Base-by-base conservation (phyloP, 2,329 filamentous ascomycete genomes). In the Exophiala bonariae region DNA sequence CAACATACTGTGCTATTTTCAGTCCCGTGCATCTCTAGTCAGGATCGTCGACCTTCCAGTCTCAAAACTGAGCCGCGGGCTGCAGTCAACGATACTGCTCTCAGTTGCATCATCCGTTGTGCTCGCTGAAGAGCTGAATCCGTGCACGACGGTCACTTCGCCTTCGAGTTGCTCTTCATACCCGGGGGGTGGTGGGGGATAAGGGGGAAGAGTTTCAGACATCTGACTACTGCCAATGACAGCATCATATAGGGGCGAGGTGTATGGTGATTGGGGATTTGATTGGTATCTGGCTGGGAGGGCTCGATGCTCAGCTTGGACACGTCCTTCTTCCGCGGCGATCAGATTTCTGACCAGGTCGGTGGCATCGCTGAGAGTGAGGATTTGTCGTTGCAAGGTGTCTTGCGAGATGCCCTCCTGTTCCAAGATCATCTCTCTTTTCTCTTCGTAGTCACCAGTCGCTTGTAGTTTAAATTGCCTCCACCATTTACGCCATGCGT, bases 401-500 rank as follows among this genome's bases (percentile, higher is more conserved):
- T 70, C 67, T 39, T 75, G 73, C 3, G 72, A 63, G n/a, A 72
- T 59, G 19, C 58, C 61, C 41, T 78, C 73, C 41, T 75, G 70
- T 44, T 71, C 66, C 3, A 71, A 59, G 34, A 77, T 73, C 34
- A 76, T 63, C 3, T 68, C 66, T 22, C 71, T 67, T 60, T 79
- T 79, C 59, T 80, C 77, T 47, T 79, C 75, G 55, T 77, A 74
- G 50, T 76, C 68, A 18, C 57, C 57, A 23, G 64, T 61, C 40
- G 57, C 59, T 47, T 43, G 65, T 44, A 64, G 63, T 40, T 61
- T 59, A 32, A 66, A 60, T 2, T 63, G 60, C 30, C 63, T 62
- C 75, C 77, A 80, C 68, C 74, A 78, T 41, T 72, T 69, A 26
- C 69, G 66, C 67, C 75, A 73, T 32, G 71, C 68, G 37, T 78